Evolutionary conservation across 2,329 filamentous ascomycete species (phyloP).

Genomic region (Coleophoma cylindrospora): DNA sequence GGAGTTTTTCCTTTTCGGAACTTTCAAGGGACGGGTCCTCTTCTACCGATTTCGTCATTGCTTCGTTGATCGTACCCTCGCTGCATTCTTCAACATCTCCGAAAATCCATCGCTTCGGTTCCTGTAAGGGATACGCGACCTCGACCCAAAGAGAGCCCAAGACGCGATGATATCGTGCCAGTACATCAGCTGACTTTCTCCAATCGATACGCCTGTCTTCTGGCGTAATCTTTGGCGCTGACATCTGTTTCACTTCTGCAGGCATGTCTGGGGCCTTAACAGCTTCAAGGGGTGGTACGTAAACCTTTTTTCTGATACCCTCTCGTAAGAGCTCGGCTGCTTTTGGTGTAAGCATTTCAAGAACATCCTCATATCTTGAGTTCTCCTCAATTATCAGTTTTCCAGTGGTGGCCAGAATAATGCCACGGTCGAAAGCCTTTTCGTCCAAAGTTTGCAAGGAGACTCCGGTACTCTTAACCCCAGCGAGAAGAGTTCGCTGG

Average conservation of each 20-base stretch:
- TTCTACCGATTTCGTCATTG: not conserved
- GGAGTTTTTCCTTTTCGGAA: not conserved
- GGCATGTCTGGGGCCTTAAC: constrained; percentile 12
- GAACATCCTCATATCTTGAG: constrained; percentile 44
- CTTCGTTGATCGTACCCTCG: not conserved
- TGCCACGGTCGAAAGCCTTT: constrained; percentile 71
- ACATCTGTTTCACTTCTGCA: constrained; percentile 24
- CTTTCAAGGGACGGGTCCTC: not conserved
- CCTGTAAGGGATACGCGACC: constrained; percentile 14
- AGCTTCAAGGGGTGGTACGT: constrained; percentile 54
- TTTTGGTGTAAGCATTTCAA: constrained; percentile 50
- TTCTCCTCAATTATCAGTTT: constrained; percentile 46
- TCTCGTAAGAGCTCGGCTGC: constrained; percentile 68
- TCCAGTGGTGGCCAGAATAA: constrained; percentile 66
- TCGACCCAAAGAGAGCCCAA: constrained; percentile 64
- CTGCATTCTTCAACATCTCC: constrained; percentile 13
- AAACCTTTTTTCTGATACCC: constrained; percentile 56
- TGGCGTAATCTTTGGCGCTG: constrained; percentile 71
- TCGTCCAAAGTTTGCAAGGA: constrained; percentile 84
- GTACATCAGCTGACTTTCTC: constrained; percentile 42
- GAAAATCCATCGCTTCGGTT: constrained; percentile 16
- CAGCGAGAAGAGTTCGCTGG: constrained; percentile 71
- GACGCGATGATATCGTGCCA: constrained; percentile 51
- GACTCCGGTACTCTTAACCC: constrained; percentile 61
- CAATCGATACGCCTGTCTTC: constrained; percentile 61